Percentiles rank a stretch among this genome's conserved stretches.
Conservation (phyloP, 768 basidiomycete species). For the Naematelia encephala region DNA sequence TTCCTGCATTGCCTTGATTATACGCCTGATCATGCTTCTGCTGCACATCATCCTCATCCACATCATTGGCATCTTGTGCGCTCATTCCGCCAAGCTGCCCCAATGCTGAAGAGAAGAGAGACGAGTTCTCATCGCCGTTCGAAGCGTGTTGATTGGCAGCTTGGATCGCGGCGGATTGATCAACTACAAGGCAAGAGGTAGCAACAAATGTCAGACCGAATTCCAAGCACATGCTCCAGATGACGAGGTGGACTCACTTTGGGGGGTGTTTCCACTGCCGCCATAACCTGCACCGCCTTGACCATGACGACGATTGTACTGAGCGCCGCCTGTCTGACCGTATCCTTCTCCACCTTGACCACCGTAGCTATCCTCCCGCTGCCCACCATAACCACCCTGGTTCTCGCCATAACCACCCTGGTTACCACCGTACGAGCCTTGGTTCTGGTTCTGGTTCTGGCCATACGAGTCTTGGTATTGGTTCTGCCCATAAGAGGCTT, state of each 20-base stretch:
- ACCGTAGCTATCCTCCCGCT: conserved; percentile 13
- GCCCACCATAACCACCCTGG: conserved; percentile 13
- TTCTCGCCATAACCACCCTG: conserved; percentile 17
- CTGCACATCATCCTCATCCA: conserved; percentile 66
- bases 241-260: conserved; percentile 19
- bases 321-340: conserved; percentile 24
- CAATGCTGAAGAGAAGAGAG: conserved; percentile 56
- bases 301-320: conserved; percentile 36
- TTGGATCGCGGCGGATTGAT: conserved; percentile 63
- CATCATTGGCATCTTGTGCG: conserved; percentile 58
- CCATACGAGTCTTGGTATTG: neutral
- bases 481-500: too few relatives aligned
- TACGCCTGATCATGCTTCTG: conserved; percentile 65
- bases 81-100: conserved; percentile 54
- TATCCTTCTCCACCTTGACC: conserved; percentile 8
- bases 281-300: conserved; percentile 29
- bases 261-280: conserved; percentile 24
- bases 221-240: neutral
- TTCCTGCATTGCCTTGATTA: conserved; percentile 55
- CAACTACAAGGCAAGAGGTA: conserved; percentile 54
- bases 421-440: conserved; percentile 19
- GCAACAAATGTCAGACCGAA: conserved; percentile 2
- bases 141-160: conserved; percentile 58
- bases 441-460: conserved; percentile 6
- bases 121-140: conserved; percentile 56